These are phyloP conservation scores for Botrytis aclada DNA, from an alignment of 2,329 filamentous ascomycete genomes.

Conservation along the genomic window DNA sequence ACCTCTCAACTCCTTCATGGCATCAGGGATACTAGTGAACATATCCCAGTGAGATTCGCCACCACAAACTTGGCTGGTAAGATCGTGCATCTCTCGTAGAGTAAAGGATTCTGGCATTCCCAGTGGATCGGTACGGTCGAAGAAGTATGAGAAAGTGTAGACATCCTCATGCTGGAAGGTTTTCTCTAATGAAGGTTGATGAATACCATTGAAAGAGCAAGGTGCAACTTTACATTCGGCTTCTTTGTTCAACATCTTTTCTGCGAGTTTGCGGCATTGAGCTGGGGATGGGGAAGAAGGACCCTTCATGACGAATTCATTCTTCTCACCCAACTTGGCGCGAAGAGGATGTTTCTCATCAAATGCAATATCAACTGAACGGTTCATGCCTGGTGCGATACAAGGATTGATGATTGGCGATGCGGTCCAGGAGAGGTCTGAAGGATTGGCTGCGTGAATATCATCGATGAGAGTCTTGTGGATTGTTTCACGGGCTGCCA, in stretches of 20 bases:
- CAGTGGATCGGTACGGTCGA: conserved; percentile 86
- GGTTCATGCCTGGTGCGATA: conserved; percentile 75
- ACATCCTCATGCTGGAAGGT: conserved; percentile 90
- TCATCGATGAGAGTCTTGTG: conserved; percentile 73
- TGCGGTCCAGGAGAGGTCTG: conserved; percentile 64
- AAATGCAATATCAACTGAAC: conserved; percentile 70
- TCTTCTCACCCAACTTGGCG: conserved; percentile 45
- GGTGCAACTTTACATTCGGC: conserved; percentile 75
- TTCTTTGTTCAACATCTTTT: conserved; percentile 89
- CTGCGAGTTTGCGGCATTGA: conserved; percentile 85
- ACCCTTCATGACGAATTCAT: conserved; percentile 83
- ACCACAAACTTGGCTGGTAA: conserved; percentile 79
- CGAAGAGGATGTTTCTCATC: conserved; percentile 59
- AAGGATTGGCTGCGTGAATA: conserved; percentile 60
- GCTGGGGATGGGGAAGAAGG: conserved; percentile 71
- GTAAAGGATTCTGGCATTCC: conserved; percentile 99
- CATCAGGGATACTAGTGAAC: conserved; percentile 73
- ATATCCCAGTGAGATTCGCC: conserved; percentile 75
- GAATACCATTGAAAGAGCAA: conserved; percentile 98
- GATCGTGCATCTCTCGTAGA: conserved; percentile 80
- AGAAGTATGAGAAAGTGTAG: conserved; percentile 98
- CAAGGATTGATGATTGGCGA: conserved; percentile 78
- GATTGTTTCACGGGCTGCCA: conserved; percentile 87
- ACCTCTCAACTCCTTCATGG: conserved; percentile 73
- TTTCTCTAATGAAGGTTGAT: conserved; percentile 88